Percentiles rank a stretch among this genome's conserved stretches.
Evolutionary conservation across 192 early-diverging fungal species (phyloP).

Genomic region (Geranomyces michiganensis): DNA sequence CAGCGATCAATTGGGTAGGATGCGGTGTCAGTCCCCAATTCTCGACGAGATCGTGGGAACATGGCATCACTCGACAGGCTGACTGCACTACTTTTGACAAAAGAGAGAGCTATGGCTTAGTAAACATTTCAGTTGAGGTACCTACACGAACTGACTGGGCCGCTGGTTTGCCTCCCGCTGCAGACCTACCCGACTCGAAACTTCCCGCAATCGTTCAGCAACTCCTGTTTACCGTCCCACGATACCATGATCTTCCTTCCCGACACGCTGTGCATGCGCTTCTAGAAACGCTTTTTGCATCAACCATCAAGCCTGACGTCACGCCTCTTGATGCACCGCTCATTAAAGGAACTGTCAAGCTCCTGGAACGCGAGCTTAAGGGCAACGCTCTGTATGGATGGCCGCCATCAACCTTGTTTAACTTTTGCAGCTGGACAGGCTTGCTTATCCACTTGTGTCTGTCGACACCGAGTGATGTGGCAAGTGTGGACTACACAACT

Average conservation of each 20-base stretch:
- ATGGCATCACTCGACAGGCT: too few species aligned
- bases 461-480: neutral
- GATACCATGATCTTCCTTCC: conserved; percentile 71
- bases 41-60: too few species aligned
- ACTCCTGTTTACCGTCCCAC: conserved; percentile 61
- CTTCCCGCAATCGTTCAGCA: conserved; percentile 17
- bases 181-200: conserved; percentile 17
- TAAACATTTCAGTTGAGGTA: too few species aligned
- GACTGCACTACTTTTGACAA: too few species aligned
- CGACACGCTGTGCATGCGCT: conserved; percentile 62
- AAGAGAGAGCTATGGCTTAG: too few species aligned
- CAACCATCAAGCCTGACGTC: conserved; percentile 16
- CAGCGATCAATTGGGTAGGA: neutral
- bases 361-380: conserved; percentile 32
- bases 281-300: conserved; percentile 52
- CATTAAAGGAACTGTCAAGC: conserved; percentile 37
- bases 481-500: neutral
- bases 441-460: conserved; percentile 56
- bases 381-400: conserved; percentile 16
- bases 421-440: conserved; percentile 53
- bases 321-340: conserved; percentile 32
- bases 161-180: conserved; percentile 1
- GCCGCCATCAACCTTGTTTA: conserved; percentile 29
- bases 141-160: neutral
- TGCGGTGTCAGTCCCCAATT: too few species aligned